These are phyloP conservation scores for Zalaria obscura DNA, from an alignment of 2,329 filamentous ascomycete species.

Conservation along the genomic window DNA sequence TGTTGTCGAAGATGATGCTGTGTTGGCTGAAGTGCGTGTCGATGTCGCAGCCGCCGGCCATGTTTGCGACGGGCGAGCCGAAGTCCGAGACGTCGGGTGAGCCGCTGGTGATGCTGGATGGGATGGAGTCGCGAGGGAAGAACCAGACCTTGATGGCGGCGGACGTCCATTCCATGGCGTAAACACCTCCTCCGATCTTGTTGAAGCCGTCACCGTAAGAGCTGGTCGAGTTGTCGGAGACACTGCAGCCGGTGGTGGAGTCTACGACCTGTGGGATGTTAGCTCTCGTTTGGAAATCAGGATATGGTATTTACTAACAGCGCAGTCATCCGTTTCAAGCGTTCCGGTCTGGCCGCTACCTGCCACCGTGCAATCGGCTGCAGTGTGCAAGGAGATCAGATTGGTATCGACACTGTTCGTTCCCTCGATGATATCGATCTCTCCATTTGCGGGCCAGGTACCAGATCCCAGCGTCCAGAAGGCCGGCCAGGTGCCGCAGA, in stretches of 20 bases:
- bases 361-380: slow-evolving; percentile 24
- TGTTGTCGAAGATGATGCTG: slow-evolving; percentile 51
- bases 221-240: slow-evolving; percentile 16
- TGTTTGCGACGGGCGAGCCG: slow-evolving; percentile 47
- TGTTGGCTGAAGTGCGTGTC: slow-evolving; percentile 19
- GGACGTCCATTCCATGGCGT: slow-evolving; percentile 49
- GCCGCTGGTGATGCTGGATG: slow-evolving; percentile 38
- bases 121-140: slow-evolving; percentile 54
- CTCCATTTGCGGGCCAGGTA: slow-evolving; percentile 25
- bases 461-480: slow-evolving; percentile 19
- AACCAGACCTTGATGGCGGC: slow-evolving; percentile 64
- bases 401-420: slow-evolving; percentile 26
- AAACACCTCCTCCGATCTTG: slow-evolving; percentile 26
- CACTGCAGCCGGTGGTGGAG: slow-evolving; percentile 18
- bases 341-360: slow-evolving; percentile 25
- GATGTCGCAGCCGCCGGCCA: slow-evolving; percentile 26
- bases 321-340: slow-evolving; percentile 35
- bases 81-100: slow-evolving; percentile 46
- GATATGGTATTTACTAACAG: slow-evolving; percentile 18
- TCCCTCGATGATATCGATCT: slow-evolving; percentile 35
- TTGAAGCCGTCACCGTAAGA: slow-evolving; percentile 37
- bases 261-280: slow-evolving; percentile 24
- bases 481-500: slow-evolving; percentile 35
- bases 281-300: neutral
- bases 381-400: slow-evolving; percentile 7